Base-by-base conservation (phyloP, 768 basidiomycete species). In the Auriscalpium vulgare region DNA sequence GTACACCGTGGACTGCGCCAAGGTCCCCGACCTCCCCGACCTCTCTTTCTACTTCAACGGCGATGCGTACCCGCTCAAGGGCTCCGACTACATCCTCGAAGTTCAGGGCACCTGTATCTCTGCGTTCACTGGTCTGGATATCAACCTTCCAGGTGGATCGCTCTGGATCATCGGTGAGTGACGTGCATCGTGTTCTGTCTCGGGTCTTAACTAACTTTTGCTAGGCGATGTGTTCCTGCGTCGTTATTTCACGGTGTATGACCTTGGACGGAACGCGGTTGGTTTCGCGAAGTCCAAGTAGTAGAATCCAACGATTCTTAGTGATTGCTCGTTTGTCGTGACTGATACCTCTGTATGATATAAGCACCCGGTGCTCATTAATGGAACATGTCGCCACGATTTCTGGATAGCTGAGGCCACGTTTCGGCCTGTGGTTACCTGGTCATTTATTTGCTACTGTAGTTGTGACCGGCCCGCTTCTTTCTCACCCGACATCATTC, bases 61-160 rank as follows among this genome's bases (percentile, higher is more conserved):
- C 68, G 83, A 87, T 68, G 71, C 81, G 2, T 97, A 90, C 74
- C 73, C 85, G 1, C 73, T 99, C 65, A 82, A 85, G 71, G 88
- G 85, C 37, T 78, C 75, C 4, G 95, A 98, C 69, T 98, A 99
- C 72, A 77, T 97, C 63, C 79, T 99, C 50, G 78, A 98, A 59
- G 80, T 95, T 13, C 87, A 88, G 68, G 92, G 91, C 23, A 91
- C 91, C 14, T 99, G 97, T 71, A 89, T 99, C 60, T 94, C 91
- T 17, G 75, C 95, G 16, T 99, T 99, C 78, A 89, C 84, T 47
- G 91, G 89, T 21, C 72, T 97, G 72, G 94, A 97, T 67, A 86
- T 97, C 74, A 88, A 91, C 63, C 66, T 90, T 45, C 88, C 88
- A 1, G 82, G 84, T 59, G 82, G 84, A 45, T 71, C 81, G n/a